Evolutionary conservation across 164 flowering plant species (phyloP).

Genomic region (Magnolia officinalis): DNA sequence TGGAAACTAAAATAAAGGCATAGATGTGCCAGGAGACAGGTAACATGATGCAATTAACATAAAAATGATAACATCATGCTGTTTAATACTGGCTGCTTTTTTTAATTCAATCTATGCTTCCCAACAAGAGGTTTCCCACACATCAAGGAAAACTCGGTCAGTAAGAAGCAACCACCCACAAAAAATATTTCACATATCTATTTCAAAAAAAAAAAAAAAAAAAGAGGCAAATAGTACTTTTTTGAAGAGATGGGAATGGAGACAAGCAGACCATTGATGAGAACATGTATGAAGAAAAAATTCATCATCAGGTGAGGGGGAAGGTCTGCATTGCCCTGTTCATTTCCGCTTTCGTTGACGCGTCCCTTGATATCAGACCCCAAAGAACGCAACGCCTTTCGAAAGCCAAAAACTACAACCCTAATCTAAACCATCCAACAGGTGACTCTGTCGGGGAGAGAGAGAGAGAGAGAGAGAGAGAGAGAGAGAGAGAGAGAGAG

Average conservation of each 20-base stretch:
- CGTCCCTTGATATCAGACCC: slow-evolving; percentile 2
- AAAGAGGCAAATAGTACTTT: neutral
- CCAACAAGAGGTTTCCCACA: neutral
- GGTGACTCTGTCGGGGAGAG: too few species aligned
- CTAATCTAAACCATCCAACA: neutral
- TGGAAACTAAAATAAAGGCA: too few species aligned
- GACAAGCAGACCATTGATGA: slow-evolving; percentile 5
- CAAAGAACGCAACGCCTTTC: slow-evolving; percentile 20
- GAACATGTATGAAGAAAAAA: neutral
- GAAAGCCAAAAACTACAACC: slow-evolving; percentile 9
- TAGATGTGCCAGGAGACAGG: slow-evolving; percentile 14
- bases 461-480: too few species aligned
- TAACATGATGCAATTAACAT: slow-evolving; percentile 10
- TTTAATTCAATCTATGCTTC: slow-evolving; percentile 12
- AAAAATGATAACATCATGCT: slow-evolving; percentile 3
- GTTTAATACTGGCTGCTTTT: slow-evolving; percentile 13
- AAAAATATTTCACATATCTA: neutral
- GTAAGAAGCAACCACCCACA: slow-evolving; percentile 2
- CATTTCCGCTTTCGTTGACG: slow-evolving; percentile 17
- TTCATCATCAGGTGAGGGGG: neutral
- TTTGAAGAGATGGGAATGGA: neutral
- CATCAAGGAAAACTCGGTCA: neutral
- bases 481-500: too few species aligned
- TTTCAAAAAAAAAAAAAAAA: neutral
- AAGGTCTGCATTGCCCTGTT: slow-evolving; percentile 7